Base-by-base conservation (phyloP, 2,329 filamentous ascomycete species). In the Colletotrichum cereale region DNA sequence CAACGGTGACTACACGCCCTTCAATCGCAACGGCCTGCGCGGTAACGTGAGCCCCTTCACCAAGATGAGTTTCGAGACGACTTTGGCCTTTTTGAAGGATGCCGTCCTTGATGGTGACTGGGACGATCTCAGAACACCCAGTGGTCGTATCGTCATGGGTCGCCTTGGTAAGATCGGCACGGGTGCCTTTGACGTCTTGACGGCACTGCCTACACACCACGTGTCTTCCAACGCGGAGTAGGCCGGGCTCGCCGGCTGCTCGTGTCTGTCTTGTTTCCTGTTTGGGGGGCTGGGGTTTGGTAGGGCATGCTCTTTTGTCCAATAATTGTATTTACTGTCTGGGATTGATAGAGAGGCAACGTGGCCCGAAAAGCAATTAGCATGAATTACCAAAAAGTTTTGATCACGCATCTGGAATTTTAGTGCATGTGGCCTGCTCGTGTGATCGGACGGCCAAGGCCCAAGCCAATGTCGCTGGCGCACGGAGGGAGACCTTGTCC, bases 51-150 rank as follows among this genome's bases (percentile, higher is more conserved):
- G 92, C 75, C 95, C 96, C 0, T 96, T 99, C 76, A 96, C 96
- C 83, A 98, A 98, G 88, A 98, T 98, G 96, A 97, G 94, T 81
- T 99, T 98, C 84, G 96, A 99, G 88, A 99, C 96, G 5, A 99
- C 96, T 2, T 89, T 98, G 48, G 92, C 93, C 0, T 98, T 98
- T 86, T 86, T 99, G 78, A 95, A 93, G 81, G 96, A 98, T 79
- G 95, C 96, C 1, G 92, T 98, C 34, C 85, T 97, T 69, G 94
- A 97, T 78, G 91, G 93, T 61, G 96, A 98, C 81, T 94, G 90
- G 87, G 96, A 99, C 81, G 93, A 96, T 77, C 85, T 99, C 72
- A 90, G 88, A 71, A 95, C 92, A 72, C 96, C 97, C 0, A 96
- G 93, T 81, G 92, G 93, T 73, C 89, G 96, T 71, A 93, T 99